These are phyloP conservation scores for Hysterangium stoloniferum DNA, from an alignment of 768 basidiomycete species.

Conservation along the genomic window DNA sequence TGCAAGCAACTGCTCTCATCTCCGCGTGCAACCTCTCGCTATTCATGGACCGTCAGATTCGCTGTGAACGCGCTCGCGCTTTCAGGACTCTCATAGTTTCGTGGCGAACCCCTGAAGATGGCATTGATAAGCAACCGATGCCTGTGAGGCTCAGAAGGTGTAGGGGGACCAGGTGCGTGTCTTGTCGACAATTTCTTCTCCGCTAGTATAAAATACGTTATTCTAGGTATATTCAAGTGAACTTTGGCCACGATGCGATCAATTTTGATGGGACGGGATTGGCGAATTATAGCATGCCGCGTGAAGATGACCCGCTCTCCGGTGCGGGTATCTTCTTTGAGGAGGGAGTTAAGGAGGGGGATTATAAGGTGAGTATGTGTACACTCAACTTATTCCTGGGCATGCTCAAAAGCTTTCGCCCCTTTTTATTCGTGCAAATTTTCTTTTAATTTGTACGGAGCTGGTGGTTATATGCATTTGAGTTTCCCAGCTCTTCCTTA, in stretches of 20 bases:
- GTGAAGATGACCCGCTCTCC: slow-evolving; percentile 12
- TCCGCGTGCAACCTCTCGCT: slow-evolving; percentile 25
- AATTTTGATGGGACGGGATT: not conserved
- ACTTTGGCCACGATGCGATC: slow-evolving; percentile 8
- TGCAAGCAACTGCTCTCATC: slow-evolving; percentile 15
- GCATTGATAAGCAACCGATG: slow-evolving; percentile 11
- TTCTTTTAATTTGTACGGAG: not conserved
- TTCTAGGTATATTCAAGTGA: slow-evolving; percentile 11
- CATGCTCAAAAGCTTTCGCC: too few relatives aligned
- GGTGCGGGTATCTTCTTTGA: slow-evolving; percentile 10
- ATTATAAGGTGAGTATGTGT: not conserved
- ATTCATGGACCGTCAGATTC: slow-evolving; percentile 65
- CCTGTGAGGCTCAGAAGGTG: slow-evolving; percentile 16
- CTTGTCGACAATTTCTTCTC: slow-evolving; percentile 35
- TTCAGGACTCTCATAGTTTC: slow-evolving; percentile 69
- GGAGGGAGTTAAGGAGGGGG: not conserved
- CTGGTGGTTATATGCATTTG: not conserved
- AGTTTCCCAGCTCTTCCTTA: not conserved
- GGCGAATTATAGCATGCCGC: slow-evolving; percentile 1
- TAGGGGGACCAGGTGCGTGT: slow-evolving; percentile 34
- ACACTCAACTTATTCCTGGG: not conserved
- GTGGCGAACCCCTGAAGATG: slow-evolving; percentile 33
- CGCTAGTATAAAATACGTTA: not conserved
- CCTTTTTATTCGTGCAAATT: too few relatives aligned
- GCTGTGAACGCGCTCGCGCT: slow-evolving; percentile 72